Conservation (phyloP, 352 stramenopile species). For the Pythium scleroteichum region DNA sequence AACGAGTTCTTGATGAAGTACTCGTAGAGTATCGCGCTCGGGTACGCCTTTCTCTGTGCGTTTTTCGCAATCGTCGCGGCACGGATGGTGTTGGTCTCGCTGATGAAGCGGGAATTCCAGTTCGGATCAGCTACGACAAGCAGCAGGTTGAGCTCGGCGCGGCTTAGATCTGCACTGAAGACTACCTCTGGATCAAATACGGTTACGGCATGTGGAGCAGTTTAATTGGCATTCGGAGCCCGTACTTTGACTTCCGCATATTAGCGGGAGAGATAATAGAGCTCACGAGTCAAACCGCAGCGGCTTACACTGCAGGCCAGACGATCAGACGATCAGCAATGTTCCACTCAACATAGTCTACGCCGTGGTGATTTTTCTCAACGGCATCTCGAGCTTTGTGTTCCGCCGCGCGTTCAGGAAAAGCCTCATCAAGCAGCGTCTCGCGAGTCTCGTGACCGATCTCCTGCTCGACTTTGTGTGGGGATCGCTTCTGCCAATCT, state of each 20-base stretch:
- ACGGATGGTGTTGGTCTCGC: not conserved
- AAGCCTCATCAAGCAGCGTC: not conserved
- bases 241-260: constrained; percentile 2
- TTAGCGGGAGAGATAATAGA: not conserved
- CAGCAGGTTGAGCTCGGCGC: not conserved
- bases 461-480: constrained; percentile 25
- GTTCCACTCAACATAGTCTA: constrained; percentile 10
- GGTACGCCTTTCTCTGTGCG: not conserved
- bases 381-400: not conserved
- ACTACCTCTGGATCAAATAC: no score
- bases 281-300: not conserved
- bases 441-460: constrained; percentile 14
- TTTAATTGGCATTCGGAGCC: not conserved
- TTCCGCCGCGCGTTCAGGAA: not conserved
- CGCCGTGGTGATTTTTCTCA: constrained; percentile 22
- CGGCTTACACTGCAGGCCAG: not conserved
- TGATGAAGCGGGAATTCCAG: not conserved
- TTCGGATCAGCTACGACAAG: not conserved
- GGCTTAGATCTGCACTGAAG: not conserved
- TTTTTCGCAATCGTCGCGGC: not conserved
- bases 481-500: constrained; percentile 24
- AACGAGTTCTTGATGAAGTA: no score
- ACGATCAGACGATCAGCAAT: constrained; percentile 15
- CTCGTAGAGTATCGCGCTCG: no score
- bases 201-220: no score